Evolutionary conservation across 805 yeast genomes (phyloP), one percentile per base, ranked within the genome.

Genomic region (Kodamaea leandrae): DNA sequence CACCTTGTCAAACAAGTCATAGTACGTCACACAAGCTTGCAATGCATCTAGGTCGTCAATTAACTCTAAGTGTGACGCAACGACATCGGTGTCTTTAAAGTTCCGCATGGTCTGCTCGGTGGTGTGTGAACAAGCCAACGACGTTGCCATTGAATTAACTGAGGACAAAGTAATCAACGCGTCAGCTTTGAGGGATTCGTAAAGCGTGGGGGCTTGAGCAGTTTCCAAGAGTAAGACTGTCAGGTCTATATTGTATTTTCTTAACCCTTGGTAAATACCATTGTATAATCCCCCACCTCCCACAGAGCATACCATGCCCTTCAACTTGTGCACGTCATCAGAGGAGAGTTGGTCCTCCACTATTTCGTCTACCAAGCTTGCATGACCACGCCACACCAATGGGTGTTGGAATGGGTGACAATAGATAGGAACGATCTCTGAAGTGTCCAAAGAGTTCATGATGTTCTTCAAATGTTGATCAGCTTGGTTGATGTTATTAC

Each of bases 61-160:
- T 20, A 55, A 44, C 23, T 54, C 63, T 15, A 63, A 47, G 9
- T 44, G 42, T 10, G 65, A 53, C 15, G 38, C 39, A 7, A 50
- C 39, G 3, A 41, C 16, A 10, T 48, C 44, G 23, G 43, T 41
- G 19, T 49, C 44, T 6, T 50, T 46, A 44, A 42, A 60, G 47
- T 72, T 70, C 19, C 65, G 68, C 42, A 80, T 60, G 0, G 84
- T 72, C 49, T 67, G 60, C 6, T 60, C 50, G 0, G 86, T 73
- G 6, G 82, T 78, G 47, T 69, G 71, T 1, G 79, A 72, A 30
- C 86, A 77, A 2, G 87, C 86, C 39, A 83, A 65, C 0, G 84
- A 77, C 2, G 79, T 72, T 2, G 89, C 90, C 41, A 83, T 60
- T 6, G 86, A 76, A 15, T 66, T 55, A 4, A 74, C 71, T 26